Evolutionary conservation across 1,284 basidiomycete species (phyloP).

Genomic region (Malassezia obtusa): DNA sequence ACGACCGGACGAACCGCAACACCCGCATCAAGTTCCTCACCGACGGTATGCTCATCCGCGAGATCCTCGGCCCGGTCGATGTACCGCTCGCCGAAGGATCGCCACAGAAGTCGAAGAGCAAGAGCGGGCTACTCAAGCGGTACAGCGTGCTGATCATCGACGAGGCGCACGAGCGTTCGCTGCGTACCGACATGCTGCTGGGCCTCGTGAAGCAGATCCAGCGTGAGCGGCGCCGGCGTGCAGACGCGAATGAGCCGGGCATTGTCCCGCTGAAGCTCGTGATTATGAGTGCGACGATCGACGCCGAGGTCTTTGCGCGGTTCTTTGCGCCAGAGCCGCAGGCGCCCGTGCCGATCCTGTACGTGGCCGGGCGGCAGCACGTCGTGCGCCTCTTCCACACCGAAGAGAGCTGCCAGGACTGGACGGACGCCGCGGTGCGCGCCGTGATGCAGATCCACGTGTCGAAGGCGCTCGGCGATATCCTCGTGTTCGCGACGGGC

Average conservation of each 20-base stretch:
- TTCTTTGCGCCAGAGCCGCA: slow-evolving; percentile 65
- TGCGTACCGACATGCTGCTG: slow-evolving; percentile 88
- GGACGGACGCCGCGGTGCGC: slow-evolving; percentile 75
- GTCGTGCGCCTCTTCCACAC: slow-evolving; percentile 62
- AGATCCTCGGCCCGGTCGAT: slow-evolving; percentile 61
- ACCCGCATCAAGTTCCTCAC: slow-evolving; percentile 91
- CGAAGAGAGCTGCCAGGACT: slow-evolving; percentile 66
- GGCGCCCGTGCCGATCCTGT: slow-evolving; percentile 62
- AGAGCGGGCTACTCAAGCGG: slow-evolving; percentile 56
- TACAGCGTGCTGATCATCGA: slow-evolving; percentile 90
- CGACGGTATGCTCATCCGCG: slow-evolving; percentile 90
- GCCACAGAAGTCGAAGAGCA: neutral
- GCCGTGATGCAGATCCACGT: slow-evolving; percentile 84
- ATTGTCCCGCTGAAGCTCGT: slow-evolving; percentile 65
- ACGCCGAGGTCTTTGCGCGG: slow-evolving; percentile 80
- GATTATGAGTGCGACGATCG: slow-evolving; percentile 93
- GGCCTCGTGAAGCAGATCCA: slow-evolving; percentile 65
- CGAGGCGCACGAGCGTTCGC: slow-evolving; percentile 90
- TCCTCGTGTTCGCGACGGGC: slow-evolving; percentile 89
- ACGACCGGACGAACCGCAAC: slow-evolving; percentile 60
- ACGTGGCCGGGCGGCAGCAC: slow-evolving; percentile 85
- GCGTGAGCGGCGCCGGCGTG: slow-evolving; percentile 31
- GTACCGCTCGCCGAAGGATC: neutral
- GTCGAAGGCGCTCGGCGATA: slow-evolving; percentile 69
- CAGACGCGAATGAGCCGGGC: slow-evolving; percentile 42